A percentile compares a stretch with the other conserved stretches of the same genome.
Evolutionary conservation across 805 yeast genomes (phyloP).

Genomic region (Yarrowia alimentaria): DNA sequence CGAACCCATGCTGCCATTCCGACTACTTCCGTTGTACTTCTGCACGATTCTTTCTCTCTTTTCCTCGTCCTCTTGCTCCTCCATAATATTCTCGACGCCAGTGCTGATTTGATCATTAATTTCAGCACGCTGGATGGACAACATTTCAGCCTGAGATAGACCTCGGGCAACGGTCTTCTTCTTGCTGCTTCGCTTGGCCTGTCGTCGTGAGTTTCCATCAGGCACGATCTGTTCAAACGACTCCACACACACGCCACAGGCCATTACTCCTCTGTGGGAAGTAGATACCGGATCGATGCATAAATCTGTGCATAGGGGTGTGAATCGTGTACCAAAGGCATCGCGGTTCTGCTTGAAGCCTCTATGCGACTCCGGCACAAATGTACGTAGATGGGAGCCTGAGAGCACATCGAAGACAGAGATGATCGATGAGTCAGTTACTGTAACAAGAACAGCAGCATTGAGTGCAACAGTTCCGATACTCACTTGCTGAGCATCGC

Average conservation of each 20-base stretch:
- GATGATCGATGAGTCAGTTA: slow-evolving; percentile 17
- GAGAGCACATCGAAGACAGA: slow-evolving; percentile 16
- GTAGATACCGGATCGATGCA: slow-evolving; percentile 13
- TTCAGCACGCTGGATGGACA: slow-evolving; percentile 19
- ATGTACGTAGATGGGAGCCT: slow-evolving; percentile 17
- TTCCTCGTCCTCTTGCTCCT: slow-evolving; percentile 19
- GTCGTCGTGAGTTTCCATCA: slow-evolving; percentile 10
- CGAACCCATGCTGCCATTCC: slow-evolving; percentile 6
- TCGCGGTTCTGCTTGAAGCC: slow-evolving; percentile 23
- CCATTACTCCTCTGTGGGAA: slow-evolving; percentile 24
- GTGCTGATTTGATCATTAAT: slow-evolving; percentile 20
- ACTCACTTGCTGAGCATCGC: slow-evolving; percentile 12
- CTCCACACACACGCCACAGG: slow-evolving; percentile 24
- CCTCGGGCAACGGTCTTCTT: slow-evolving; percentile 19
- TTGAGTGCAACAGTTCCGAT: slow-evolving; percentile 19
- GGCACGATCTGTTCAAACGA: slow-evolving; percentile 23
- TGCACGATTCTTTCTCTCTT: slow-evolving; percentile 13
- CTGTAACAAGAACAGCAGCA: slow-evolving; percentile 14
- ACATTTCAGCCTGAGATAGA: slow-evolving; percentile 12
- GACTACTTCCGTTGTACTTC: slow-evolving; percentile 22
- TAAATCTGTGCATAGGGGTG: slow-evolving; percentile 12
- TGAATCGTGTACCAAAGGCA: slow-evolving; percentile 3
- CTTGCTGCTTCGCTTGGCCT: slow-evolving; percentile 13
- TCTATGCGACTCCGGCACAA: slow-evolving; percentile 18
- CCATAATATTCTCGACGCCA: slow-evolving; percentile 18